These are phyloP conservation scores for Suhomyces wounanorum DNA, from an alignment of 1,139 yeast genomes.

Conservation along the genomic window DNA sequence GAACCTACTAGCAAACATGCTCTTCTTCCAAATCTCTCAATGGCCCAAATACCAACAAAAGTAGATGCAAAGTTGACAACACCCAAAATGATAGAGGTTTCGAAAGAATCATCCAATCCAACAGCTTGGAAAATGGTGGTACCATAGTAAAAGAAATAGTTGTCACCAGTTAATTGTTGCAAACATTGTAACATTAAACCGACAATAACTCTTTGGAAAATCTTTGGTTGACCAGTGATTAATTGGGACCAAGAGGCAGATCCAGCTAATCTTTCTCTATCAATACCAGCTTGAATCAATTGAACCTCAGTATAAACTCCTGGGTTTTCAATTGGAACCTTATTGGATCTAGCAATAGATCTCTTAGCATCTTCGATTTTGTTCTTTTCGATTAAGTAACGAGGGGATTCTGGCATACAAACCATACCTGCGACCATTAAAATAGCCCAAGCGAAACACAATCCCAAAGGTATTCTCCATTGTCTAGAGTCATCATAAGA, in stretches of 20 bases:
- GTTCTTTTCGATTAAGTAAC: conserved; percentile 25
- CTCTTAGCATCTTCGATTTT: conserved; percentile 51
- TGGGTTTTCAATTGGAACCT: conserved; percentile 47
- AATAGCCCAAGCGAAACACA: conserved; percentile 28
- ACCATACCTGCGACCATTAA: conserved; percentile 27
- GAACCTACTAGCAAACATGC: conserved; percentile 60
- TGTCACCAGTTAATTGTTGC: conserved; percentile 80
- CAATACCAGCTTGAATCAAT: conserved; percentile 62
- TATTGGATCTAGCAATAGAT: conserved; percentile 34
- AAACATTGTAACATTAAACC: conserved; percentile 68
- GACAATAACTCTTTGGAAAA: conserved; percentile 62
- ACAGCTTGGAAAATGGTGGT: conserved; percentile 76
- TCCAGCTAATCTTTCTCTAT: conserved; percentile 63
- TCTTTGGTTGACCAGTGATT: conserved; percentile 65
- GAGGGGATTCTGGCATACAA: conserved; percentile 29
- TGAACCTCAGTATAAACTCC: conserved; percentile 60
- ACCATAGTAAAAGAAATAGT: conserved; percentile 82
- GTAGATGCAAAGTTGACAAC: conserved; percentile 78
- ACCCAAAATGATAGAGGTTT: conserved; percentile 77
- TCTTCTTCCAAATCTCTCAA: conserved; percentile 75
- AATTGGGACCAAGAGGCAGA: conserved; percentile 70
- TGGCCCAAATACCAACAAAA: conserved; percentile 63
- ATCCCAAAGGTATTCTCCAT: conserved; percentile 25
- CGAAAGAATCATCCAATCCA: conserved; percentile 71
- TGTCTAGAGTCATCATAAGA: conserved; percentile 18